Conservation (phyloP, 345 rosid genomes). For the Eucalyptus pauciflora region DNA sequence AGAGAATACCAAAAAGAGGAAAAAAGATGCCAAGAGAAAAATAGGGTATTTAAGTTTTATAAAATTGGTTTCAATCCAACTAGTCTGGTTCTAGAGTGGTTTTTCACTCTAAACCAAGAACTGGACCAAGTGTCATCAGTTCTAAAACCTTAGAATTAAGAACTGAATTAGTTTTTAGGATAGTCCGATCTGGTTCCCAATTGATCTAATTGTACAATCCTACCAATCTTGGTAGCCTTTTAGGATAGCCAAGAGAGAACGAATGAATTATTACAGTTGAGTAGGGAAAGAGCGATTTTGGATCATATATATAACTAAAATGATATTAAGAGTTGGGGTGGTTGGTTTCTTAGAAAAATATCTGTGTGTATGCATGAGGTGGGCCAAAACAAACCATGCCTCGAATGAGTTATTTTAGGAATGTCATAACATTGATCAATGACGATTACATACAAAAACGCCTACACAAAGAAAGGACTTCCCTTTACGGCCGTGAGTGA, state of each 20-base stretch:
- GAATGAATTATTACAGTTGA: background rate
- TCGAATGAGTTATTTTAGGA: background rate
- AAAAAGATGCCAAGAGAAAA: background rate
- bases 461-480: background rate
- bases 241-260: background rate
- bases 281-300: rapidly evolving
- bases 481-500: rapidly evolving
- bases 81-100: background rate
- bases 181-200: rapidly evolving
- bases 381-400: rapidly evolving
- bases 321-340: background rate
- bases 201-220: background rate
- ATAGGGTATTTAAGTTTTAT: background rate
- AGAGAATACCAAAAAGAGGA: background rate
- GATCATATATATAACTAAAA: background rate
- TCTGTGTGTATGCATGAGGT: background rate
- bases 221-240: background rate
- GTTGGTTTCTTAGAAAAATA: background rate
- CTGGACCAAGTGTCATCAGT: rapidly evolving
- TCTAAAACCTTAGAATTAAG: background rate
- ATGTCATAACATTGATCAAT: background rate
- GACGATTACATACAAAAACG: background rate
- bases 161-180: background rate
- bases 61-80: too few species aligned
- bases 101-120: too few species aligned